Base-by-base conservation (phyloP, 2,329 filamentous ascomycete species). In the Blumeria hordei region DNA sequence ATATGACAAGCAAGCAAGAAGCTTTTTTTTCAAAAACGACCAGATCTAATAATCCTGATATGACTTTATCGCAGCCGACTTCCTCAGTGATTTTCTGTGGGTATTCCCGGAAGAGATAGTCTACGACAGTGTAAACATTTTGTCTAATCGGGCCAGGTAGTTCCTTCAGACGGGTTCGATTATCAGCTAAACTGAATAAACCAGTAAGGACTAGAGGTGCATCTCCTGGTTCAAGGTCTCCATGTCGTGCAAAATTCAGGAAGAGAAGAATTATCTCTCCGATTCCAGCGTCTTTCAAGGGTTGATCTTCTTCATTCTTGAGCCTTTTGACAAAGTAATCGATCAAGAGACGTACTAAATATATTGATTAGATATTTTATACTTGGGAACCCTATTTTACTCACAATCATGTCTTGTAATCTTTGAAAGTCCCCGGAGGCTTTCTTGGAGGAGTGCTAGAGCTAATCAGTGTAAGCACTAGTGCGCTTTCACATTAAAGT, bases 1-100 rank as follows among this genome's bases (percentile, higher is more conserved):
- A 64, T 7, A 64, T 47, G 6, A 60, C 51, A 8, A 44, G 55
- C n/a, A 65, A 50, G 43, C 61, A 64, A 6, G 56, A 53, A 28
- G 63, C 61, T 16, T 59, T 59, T 50, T 64, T 65, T 51, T 65
- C 64, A 39, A 60, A 55, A 14, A 59, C 58, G 14, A 59, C 60
- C 49, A 65, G 55, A 11, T 58, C 34, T 11, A 61, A 56, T 34
- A 65, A 33, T 0, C 62, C 63, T 6, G 54, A 41, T n/a, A 64
- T 57, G 33, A 64, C 6, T 34, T 54, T 28, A 7, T 55, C 55
- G 6, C 54, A 57, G 6, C 57, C 59, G 12, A 59, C 28, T 43
- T 61, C 57, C 33, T 58, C 57, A 12, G 56, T 58, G 9, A 64
- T 47, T 16, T 52, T 41, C 9, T 41, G 35, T 6, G 54, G 44